phyloP scores from a whole-genome alignment of 768 basidiomycete genomes.

The Fomitopsis pulvina region DNA sequence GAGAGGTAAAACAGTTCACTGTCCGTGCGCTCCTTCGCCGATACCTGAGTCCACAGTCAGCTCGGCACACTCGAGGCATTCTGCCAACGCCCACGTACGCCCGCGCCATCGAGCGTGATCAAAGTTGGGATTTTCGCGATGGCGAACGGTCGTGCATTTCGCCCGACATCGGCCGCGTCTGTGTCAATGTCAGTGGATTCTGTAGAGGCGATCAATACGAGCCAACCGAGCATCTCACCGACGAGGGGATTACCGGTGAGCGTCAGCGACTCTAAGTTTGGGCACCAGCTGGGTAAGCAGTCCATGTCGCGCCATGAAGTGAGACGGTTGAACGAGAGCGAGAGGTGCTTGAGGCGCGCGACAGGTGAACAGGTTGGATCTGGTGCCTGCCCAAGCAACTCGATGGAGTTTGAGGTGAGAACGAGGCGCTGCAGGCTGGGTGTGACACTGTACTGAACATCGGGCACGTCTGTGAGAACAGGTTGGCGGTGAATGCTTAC shows the following conservation, averaged over 20 bases:
- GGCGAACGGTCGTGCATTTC: conserved; percentile 43
- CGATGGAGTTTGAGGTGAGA: conserved; percentile 56
- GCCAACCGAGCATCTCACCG: conserved; percentile 27
- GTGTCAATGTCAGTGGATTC: not conserved
- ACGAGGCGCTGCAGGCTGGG: conserved; percentile 58
- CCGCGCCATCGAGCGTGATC: conserved; percentile 52
- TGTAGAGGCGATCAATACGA: not conserved
- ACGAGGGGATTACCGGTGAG: conserved; percentile 60
- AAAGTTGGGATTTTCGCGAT: conserved; percentile 68
- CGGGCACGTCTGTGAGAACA: not conserved
- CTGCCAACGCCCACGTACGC: conserved; percentile 39
- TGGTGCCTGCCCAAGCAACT: conserved; percentile 27
- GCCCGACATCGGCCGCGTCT: conserved; percentile 30
- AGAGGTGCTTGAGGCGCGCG: conserved; percentile 47
- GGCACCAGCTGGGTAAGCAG: conserved; percentile 62
- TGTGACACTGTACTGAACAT: conserved; percentile 6
- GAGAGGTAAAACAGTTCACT: conserved; percentile 82
- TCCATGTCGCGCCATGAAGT: conserved; percentile 58
- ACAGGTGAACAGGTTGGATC: conserved; percentile 5
- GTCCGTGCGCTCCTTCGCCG: conserved; percentile 65
- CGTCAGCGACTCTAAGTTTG: conserved; percentile 53
- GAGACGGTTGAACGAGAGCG: conserved; percentile 57
- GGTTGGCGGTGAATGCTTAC: conserved; percentile 28
- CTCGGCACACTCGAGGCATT: too few relatives aligned
- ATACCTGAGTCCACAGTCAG: conserved; percentile 43